phyloP scores from a whole-genome alignment of 441 rosid genomes.

The Syzygium malaccense region DNA sequence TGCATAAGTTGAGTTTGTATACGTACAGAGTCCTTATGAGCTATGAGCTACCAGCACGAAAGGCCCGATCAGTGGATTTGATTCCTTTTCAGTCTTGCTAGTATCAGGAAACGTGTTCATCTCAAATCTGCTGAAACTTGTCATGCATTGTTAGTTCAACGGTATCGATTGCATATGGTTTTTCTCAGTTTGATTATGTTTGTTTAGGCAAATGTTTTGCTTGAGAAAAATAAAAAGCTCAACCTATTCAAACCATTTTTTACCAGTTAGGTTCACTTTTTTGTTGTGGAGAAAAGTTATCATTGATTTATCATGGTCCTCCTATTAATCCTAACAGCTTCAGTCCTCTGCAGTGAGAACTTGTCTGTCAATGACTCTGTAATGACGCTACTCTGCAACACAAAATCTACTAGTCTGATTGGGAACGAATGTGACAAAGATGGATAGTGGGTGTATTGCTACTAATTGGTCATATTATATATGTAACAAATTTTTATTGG shows the following conservation, averaged over 20 bases:
- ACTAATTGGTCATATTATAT: not conserved
- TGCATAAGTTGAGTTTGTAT: not conserved
- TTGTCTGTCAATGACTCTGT: not conserved
- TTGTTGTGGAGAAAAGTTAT: not conserved
- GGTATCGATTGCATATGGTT: not conserved
- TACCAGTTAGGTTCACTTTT: not conserved
- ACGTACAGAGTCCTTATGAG: not conserved
- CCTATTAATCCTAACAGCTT: not conserved
- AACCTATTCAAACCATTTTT: not conserved
- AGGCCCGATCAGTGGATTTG: not conserved
- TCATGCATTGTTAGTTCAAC: not conserved
- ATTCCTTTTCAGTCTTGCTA: not conserved
- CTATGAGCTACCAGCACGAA: not conserved
- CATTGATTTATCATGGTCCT: not conserved
- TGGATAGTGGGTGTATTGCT: not conserved
- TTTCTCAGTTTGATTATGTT: not conserved
- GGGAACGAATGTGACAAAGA: not conserved
- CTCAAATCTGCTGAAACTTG: not conserved
- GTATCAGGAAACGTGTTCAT: not conserved
- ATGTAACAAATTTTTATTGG: not conserved
- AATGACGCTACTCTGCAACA: not conserved
- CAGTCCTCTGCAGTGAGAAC: not conserved
- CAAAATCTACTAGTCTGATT: not conserved
- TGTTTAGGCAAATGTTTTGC: not conserved
- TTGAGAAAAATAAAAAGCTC: not conserved